phyloP scores from a whole-genome alignment of 768 basidiomycete species.

The Neoboletus subvelutipes region DNA sequence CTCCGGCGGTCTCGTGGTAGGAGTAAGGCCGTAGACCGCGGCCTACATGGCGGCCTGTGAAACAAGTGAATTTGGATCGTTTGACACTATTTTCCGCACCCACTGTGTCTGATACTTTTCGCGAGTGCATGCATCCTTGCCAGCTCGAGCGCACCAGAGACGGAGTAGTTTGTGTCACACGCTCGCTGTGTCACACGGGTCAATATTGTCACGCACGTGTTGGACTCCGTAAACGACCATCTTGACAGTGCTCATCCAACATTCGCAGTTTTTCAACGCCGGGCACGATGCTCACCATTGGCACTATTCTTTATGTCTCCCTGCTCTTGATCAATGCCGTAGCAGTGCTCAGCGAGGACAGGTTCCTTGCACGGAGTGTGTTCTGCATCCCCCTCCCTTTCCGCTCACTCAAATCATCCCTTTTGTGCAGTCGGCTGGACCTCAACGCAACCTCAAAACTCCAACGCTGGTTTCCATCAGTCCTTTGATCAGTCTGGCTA shows the following conservation, averaged over 20 bases:
- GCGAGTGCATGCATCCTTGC: constrained; percentile 30
- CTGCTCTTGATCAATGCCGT: constrained; percentile 92
- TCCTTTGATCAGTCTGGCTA: constrained; percentile 66
- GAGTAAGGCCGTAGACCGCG: constrained; percentile 11
- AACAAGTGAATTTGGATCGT: neutral
- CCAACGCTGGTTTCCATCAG: constrained; percentile 59
- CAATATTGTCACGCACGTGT: constrained; percentile 17
- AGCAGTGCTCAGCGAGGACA: constrained; percentile 93
- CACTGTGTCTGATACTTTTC: constrained; percentile 27
- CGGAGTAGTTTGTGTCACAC: constrained; percentile 17
- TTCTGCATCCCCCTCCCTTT: constrained; percentile 17
- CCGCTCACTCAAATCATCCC: constrained; percentile 17
- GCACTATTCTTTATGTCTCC: constrained; percentile 78
- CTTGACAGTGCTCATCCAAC: neutral
- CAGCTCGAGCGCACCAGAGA: constrained; percentile 6
- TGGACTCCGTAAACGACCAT: neutral
- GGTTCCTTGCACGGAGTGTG: constrained; percentile 91
- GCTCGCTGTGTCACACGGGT: constrained; percentile 12
- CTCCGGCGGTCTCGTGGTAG: constrained; percentile 16
- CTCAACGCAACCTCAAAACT: constrained; percentile 58
- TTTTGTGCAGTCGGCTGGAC: constrained; percentile 81
- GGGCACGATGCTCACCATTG: constrained; percentile 54
- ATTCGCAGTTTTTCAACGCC: constrained; percentile 5
- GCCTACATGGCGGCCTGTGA: constrained; percentile 14
- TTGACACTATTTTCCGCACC: constrained; percentile 1